Conservation (phyloP, 192 early-diverging fungal genomes). For the Glomus cerebriforme region DNA sequence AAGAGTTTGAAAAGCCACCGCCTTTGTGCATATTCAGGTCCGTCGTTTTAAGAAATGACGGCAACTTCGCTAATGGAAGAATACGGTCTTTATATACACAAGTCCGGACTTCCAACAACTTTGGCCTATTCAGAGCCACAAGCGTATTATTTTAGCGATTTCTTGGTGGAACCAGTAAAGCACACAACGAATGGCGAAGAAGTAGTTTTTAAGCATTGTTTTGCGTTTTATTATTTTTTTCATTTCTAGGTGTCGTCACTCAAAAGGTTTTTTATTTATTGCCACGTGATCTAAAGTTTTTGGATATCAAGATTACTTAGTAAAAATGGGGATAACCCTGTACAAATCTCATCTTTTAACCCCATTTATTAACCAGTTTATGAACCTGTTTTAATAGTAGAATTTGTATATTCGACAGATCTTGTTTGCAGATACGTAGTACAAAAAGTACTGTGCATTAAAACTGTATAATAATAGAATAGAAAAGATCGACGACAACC, state of each 20-base stretch:
- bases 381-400: background rate
- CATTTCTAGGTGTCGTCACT: background rate
- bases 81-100: background rate
- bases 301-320: too few relatives aligned
- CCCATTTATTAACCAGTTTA: background rate
- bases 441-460: too few relatives aligned
- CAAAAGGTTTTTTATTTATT: background rate
- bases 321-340: background rate
- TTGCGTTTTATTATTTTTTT: background rate
- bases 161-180: background rate
- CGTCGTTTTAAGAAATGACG: background rate
- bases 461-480: background rate
- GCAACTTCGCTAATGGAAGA: background rate
- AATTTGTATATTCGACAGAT: background rate
- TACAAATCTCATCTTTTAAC: background rate
- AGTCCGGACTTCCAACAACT: background rate
- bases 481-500: background rate
- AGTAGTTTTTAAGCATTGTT: background rate
- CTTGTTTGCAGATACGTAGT: too few relatives aligned
- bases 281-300: background rate
- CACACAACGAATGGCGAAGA: conserved; percentile 10
- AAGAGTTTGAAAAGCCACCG: background rate
- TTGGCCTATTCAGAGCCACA: background rate
- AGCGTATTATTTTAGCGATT: background rate
- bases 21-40: conserved; percentile 17